Conservation (phyloP, 768 basidiomycete species). For the Amanita rubescens region DNA sequence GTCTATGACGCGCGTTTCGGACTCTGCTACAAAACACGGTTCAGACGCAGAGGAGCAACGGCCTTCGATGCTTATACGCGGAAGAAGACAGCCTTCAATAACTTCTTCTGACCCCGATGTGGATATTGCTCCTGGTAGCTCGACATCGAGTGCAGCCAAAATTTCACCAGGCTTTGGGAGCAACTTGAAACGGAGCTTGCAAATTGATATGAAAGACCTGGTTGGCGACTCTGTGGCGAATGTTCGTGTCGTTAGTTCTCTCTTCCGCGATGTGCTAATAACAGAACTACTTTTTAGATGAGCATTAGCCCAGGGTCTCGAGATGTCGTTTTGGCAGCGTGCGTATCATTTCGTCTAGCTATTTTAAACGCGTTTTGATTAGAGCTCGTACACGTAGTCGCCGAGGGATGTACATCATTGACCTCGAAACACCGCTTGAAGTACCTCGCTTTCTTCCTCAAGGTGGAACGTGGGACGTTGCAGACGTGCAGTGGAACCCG, state of each 20-base stretch:
- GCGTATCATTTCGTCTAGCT: not conserved
- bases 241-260: slow-evolving; percentile 34
- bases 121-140: not conserved
- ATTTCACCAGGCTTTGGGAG: slow-evolving; percentile 46
- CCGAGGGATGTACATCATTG: slow-evolving; percentile 91
- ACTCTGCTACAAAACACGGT: not conserved
- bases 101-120: slow-evolving; percentile 1
- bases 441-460: slow-evolving; percentile 93
- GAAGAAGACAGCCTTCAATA: not conserved
- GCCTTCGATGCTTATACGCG: not conserved
- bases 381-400: slow-evolving; percentile 34
- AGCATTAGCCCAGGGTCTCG: slow-evolving; percentile 84
- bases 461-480: slow-evolving; percentile 94
- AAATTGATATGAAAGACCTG: slow-evolving; percentile 74
- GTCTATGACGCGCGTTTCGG: not conserved
- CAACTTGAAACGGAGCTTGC: slow-evolving; percentile 50
- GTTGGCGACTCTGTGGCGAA: slow-evolving; percentile 82
- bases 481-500: slow-evolving; percentile 91
- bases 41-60: not conserved
- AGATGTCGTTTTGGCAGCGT: slow-evolving; percentile 86
- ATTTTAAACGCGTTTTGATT: not conserved
- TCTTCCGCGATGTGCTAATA: not conserved
- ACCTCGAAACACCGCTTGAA: slow-evolving; percentile 79
- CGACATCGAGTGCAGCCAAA: slow-evolving; percentile 1
- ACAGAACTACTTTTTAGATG: slow-evolving; percentile 45